Conservation (phyloP, 2,329 filamentous ascomycete species). For the Fusarium robinianum region DNA sequence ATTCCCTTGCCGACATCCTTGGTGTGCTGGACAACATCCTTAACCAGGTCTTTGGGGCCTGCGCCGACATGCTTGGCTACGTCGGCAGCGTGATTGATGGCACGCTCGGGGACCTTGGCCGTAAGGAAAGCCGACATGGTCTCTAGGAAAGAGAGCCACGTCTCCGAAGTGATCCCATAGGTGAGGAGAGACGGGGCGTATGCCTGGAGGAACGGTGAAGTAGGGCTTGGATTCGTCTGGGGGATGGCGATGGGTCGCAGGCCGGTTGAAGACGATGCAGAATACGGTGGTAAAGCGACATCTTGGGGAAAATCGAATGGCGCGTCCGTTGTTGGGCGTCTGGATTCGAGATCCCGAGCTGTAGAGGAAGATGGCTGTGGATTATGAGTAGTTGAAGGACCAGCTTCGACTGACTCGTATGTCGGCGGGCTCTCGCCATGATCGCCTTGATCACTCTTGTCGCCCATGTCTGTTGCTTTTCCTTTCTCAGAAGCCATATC, state of each 20-base stretch:
- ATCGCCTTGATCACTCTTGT: background rate
- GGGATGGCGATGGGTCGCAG: slow-evolving; percentile 47
- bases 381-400: background rate
- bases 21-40: slow-evolving; percentile 43
- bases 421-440: slow-evolving; percentile 8
- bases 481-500: slow-evolving; percentile 20
- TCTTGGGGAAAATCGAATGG: slow-evolving; percentile 49
- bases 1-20: slow-evolving; percentile 46
- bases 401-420: slow-evolving; percentile 7
- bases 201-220: slow-evolving; percentile 46
- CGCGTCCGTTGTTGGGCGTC: slow-evolving; percentile 38
- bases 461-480: slow-evolving; percentile 21
- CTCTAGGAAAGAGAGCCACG: slow-evolving; percentile 43
- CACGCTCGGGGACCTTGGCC: slow-evolving; percentile 50
- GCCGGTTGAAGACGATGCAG: slow-evolving; percentile 19
- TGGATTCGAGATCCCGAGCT: background rate
- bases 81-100: slow-evolving; percentile 49
- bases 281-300: slow-evolving; percentile 39
- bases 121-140: slow-evolving; percentile 53
- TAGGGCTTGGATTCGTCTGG: slow-evolving; percentile 41
- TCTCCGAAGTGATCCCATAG: slow-evolving; percentile 43
- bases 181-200: slow-evolving; percentile 46
- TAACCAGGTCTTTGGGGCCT: slow-evolving; percentile 44
- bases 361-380: background rate
- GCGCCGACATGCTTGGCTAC: slow-evolving; percentile 43